Conservation (phyloP, 768 basidiomycete species). For the Calocybe gangraenosa region DNA sequence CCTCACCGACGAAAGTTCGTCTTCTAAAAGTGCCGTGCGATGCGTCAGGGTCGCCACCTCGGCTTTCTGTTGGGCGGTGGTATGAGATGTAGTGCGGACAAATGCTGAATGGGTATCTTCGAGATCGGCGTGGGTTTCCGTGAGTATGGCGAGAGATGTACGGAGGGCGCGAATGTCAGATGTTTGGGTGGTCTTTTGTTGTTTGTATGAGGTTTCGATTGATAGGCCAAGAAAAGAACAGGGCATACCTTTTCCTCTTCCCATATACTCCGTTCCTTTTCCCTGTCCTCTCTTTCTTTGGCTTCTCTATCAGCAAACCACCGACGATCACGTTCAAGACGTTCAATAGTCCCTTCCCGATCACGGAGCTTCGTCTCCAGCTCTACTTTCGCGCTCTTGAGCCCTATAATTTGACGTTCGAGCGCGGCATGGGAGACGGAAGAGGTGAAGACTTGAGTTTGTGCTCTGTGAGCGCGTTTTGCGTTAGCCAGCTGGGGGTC, state of each 20-base stretch:
- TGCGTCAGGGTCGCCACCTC: slow-evolving; percentile 45
- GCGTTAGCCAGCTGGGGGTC: no score
- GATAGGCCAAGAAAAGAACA: background rate
- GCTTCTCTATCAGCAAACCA: slow-evolving; percentile 67
- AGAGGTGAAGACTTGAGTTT: slow-evolving; percentile 40
- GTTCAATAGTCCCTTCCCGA: slow-evolving; percentile 56
- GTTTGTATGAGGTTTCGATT: background rate
- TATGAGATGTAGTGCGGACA: slow-evolving; percentile 44
- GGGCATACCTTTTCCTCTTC: slow-evolving; percentile 58
- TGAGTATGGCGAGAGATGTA: slow-evolving; percentile 40
- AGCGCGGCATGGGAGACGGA: slow-evolving; percentile 58
- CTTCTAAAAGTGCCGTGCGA: slow-evolving; percentile 42
- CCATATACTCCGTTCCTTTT: slow-evolving; percentile 44
- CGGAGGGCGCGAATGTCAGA: slow-evolving; percentile 51
- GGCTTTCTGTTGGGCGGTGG: slow-evolving; percentile 45
- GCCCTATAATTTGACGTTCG: slow-evolving; percentile 62
- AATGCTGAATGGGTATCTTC: slow-evolving; percentile 50
- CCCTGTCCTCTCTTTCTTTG: slow-evolving; percentile 66
- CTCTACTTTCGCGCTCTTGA: slow-evolving; percentile 58
- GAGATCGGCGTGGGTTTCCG: slow-evolving; percentile 58
- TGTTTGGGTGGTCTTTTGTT: slow-evolving; percentile 47
- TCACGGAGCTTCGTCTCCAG: slow-evolving; percentile 67
- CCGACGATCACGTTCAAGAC: slow-evolving; percentile 65
- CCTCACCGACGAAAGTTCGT: slow-evolving; percentile 44
- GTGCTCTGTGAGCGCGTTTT: no score